Evolutionary conservation across 805 yeast genomes (phyloP).

Genomic region (Candida suzukii): DNA sequence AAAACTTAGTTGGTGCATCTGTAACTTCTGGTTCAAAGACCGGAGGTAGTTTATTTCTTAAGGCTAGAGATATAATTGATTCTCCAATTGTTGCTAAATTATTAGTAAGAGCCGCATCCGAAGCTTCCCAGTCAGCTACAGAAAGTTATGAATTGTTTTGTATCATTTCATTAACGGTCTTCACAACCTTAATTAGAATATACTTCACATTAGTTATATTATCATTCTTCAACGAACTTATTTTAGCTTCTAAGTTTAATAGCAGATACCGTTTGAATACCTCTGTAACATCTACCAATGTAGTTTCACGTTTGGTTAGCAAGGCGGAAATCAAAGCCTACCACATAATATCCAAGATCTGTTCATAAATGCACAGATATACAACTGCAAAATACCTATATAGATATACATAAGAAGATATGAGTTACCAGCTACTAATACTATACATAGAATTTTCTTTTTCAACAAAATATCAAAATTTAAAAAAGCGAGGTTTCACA

Average conservation of each 20-base stretch:
- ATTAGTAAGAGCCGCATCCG: slow-evolving; percentile 8
- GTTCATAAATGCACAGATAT: background rate
- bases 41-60: background rate
- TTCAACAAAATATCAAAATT: no score
- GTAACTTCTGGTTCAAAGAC: background rate
- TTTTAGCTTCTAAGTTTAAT: slow-evolving; percentile 36
- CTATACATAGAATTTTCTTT: no score
- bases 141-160: slow-evolving; percentile 49
- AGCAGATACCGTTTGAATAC: slow-evolving; percentile 17
- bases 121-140: slow-evolving; percentile 55
- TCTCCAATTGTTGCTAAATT: slow-evolving; percentile 7
- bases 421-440: no score
- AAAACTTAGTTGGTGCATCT: background rate
- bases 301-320: slow-evolving; percentile 3
- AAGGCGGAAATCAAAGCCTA: slow-evolving; percentile 13
- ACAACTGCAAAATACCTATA: background rate
- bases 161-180: slow-evolving; percentile 43
- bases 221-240: slow-evolving; percentile 52
- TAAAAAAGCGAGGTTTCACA: no score
- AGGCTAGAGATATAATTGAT: background rate
- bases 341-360: slow-evolving; percentile 12
- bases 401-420: no score
- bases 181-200: slow-evolving; percentile 41
- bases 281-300: slow-evolving; percentile 4
- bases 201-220: slow-evolving; percentile 55